Evolutionary conservation across 2,329 filamentous ascomycete species (phyloP), one percentile per base, ranked within the genome.

Genomic region (Hymenoscyphus scutula): DNA sequence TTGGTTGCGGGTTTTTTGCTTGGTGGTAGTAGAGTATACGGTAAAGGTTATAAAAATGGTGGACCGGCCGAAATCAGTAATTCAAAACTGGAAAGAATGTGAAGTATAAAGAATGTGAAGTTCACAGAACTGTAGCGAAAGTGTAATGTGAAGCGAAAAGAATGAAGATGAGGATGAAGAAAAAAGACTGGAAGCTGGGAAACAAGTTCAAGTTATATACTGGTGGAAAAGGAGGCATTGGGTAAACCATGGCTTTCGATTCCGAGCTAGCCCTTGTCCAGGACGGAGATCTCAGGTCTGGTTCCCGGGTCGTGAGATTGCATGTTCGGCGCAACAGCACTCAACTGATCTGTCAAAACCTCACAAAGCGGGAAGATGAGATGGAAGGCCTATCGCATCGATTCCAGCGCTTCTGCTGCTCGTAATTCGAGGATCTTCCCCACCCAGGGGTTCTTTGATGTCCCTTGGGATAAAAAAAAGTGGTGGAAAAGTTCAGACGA

Each of bases 101-200:
- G 23, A 23, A 68, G 56, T 62, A 65, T 67, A 68, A 66, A 60
- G 64, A 69, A 70, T 67, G 67, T 64, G 65, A 65, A 73, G 71
- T 72, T 73, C 69, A 65, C 68, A 72, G 70, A 73, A 72, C 71
- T 68, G 65, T 57, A 71, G 68, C 62, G 67, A 68, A 68, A 59
- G 66, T 65, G 56, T 37, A 67, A 64, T 62, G 56, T 59, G 62
- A 64, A 62, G 45, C 34, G 53, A 38, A 57, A 57, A 57, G 37
- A 51, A 63, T 51, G 61, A 60, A 57, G 58, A 55, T 45, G 58
- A 56, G 53, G 48, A 56, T 55, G 58, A 61, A 29, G 53, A 32
- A 27, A 19, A 51, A 56, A 30, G 37, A 23, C n/a, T 48, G 15
- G 19, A 29, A 54, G 5, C 25, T 7, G 29, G 51, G 51, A 32